phyloP scores from a whole-genome alignment of 371 early-diverging fungal species.

The Umbelopsis sp. region DNA sequence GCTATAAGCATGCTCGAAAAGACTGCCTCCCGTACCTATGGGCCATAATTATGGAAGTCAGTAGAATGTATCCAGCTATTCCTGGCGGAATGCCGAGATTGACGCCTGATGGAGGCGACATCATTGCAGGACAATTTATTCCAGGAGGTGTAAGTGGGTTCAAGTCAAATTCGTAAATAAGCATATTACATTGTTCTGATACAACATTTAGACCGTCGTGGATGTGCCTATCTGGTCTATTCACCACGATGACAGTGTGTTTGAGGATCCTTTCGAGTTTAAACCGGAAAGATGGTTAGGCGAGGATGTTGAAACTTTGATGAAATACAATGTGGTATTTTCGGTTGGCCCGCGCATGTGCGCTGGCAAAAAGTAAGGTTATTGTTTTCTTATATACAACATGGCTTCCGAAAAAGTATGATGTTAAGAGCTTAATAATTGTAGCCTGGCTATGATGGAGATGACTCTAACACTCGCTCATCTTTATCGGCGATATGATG shows the following conservation, averaged over 20 bases:
- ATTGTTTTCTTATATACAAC: background rate
- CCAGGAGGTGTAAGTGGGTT: slow-evolving; percentile 14
- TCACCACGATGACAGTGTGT: slow-evolving; percentile 26
- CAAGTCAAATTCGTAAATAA: background rate
- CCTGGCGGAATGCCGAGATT: slow-evolving; percentile 27
- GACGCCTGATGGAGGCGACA: background rate
- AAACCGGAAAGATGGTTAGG: slow-evolving; percentile 28
- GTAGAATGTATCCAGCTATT: slow-evolving; percentile 44
- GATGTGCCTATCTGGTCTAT: slow-evolving; percentile 15
- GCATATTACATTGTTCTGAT: too few relatives aligned
- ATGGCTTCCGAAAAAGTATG: background rate
- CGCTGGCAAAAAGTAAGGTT: slow-evolving; percentile 17
- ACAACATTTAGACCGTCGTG: background rate
- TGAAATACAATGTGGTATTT: slow-evolving; percentile 3
- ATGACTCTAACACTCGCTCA: slow-evolving; percentile 11
- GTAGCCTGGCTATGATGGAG: slow-evolving; percentile 19
- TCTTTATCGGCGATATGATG: slow-evolving; percentile 1
- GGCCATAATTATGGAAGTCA: slow-evolving; percentile 48
- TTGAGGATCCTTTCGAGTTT: slow-evolving; percentile 28
- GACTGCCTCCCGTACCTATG: slow-evolving; percentile 6
- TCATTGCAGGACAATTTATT: slow-evolving; percentile 21
- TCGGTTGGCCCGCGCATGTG: slow-evolving; percentile 17
- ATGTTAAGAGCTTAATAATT: too few relatives aligned
- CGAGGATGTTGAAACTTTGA: background rate
- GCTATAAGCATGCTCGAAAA: slow-evolving; percentile 43